phyloP scores from a whole-genome alignment of 2,329 filamentous ascomycete species.

The Amphichorda felina region DNA sequence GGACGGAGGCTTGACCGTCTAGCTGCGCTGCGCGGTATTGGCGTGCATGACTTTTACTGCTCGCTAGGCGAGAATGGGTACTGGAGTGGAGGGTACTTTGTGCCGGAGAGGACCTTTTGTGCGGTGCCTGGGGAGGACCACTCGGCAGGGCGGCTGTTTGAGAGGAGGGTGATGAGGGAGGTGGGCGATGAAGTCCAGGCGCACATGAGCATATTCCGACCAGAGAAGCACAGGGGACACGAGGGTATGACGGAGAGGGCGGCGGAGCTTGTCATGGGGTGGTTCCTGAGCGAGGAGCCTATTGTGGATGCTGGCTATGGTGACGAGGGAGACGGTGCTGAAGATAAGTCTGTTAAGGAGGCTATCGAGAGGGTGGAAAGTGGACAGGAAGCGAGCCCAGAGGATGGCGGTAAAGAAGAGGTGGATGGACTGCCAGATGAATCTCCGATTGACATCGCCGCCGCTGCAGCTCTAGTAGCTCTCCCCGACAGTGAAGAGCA shows the following conservation, averaged over 20 bases:
- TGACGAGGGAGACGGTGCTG: constrained; percentile 13
- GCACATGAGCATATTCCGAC: constrained; percentile 56
- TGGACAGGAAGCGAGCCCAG: constrained; percentile 5
- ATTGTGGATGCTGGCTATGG: constrained; percentile 28
- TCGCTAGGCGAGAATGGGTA: constrained; percentile 61
- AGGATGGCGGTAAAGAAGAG: neutral
- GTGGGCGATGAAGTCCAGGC: constrained; percentile 61
- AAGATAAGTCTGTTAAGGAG: constrained; percentile 12
- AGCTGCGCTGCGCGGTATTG: constrained; percentile 48
- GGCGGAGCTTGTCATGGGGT: constrained; percentile 42
- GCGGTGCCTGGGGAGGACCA: constrained; percentile 48
- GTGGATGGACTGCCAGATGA: constrained; percentile 18
- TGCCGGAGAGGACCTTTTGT: constrained; percentile 68
- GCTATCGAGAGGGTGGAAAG: constrained; percentile 10
- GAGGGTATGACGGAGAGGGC: constrained; percentile 49
- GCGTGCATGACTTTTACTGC: constrained; percentile 65
- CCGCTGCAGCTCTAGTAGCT: constrained; percentile 36
- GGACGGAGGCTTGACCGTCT: constrained; percentile 54
- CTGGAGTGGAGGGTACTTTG: constrained; percentile 47
- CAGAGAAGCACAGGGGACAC: constrained; percentile 50
- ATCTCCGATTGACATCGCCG: constrained; percentile 40
- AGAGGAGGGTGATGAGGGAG: constrained; percentile 48
- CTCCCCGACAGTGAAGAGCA: constrained; percentile 28
- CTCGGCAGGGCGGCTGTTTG: constrained; percentile 23
- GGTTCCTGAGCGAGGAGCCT: constrained; percentile 36